Evolutionary conservation across 2,329 filamentous ascomycete species (phyloP).

Genomic region (Rhynchosporium agropyri): DNA sequence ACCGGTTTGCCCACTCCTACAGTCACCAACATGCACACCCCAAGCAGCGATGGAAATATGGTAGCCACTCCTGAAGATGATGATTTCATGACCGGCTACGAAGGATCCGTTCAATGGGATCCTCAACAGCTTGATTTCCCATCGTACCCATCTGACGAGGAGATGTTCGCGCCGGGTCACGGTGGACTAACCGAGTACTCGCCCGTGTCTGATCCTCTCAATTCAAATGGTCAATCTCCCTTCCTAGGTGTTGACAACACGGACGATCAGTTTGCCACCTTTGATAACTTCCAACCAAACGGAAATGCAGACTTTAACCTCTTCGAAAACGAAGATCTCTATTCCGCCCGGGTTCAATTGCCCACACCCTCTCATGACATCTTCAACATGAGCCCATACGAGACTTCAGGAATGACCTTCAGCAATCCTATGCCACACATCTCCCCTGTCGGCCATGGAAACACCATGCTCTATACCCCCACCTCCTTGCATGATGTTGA

Average conservation of each 20-base stretch:
- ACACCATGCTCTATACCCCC: conserved; percentile 70
- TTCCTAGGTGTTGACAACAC: conserved; percentile 46
- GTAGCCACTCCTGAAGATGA: conserved; percentile 38
- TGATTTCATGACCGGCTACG: conserved; percentile 30
- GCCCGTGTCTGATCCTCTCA: conserved; percentile 36
- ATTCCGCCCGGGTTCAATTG: conserved; percentile 59
- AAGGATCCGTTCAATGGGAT: conserved; percentile 25
- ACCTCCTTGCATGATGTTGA: conserved; percentile 63
- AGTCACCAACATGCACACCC: conserved; percentile 59
- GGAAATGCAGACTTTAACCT: conserved; percentile 56
- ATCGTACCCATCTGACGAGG: conserved; percentile 35
- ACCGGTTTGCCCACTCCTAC: conserved; percentile 59
- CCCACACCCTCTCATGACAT: conserved; percentile 50
- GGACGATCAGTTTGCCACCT: conserved; percentile 55
- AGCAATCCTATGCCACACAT: conserved; percentile 54
- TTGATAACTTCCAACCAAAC: conserved; percentile 56
- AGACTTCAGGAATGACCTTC: conserved; percentile 40
- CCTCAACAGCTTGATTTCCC: conserved; percentile 34
- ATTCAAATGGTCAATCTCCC: conserved; percentile 38
- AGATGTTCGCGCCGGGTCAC: conserved; percentile 34
- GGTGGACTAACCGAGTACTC: conserved; percentile 37
- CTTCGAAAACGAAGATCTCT: conserved; percentile 61
- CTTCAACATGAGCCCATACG: conserved; percentile 41
- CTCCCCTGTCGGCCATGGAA: conserved; percentile 69
- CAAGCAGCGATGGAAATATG: conserved; percentile 51